Conservation (phyloP, 225 moss, liverwort and hornwort species). For the Sphagnum tenellum region DNA sequence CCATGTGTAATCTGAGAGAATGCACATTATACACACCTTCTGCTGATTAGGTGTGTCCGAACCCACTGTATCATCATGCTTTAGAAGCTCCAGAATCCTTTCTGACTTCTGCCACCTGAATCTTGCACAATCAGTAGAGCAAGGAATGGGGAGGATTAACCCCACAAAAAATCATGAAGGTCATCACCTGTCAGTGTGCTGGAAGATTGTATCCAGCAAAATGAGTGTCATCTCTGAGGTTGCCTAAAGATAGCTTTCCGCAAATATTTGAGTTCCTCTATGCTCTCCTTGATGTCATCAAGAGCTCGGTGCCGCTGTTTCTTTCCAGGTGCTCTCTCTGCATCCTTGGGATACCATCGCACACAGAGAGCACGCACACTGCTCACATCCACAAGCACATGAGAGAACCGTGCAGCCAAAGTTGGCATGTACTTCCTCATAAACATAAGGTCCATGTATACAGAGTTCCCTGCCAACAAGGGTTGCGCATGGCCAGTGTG, state of each 20-base stretch:
- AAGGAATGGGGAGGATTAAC: too few species aligned
- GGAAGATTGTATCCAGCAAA: too few species aligned
- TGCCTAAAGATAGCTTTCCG: slow-evolving; percentile 69
- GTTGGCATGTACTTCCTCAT: slow-evolving; percentile 91
- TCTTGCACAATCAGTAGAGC: too few species aligned
- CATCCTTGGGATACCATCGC: slow-evolving; percentile 84
- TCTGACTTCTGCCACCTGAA: too few species aligned
- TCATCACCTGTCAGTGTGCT: too few species aligned
- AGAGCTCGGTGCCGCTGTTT: slow-evolving; percentile 73
- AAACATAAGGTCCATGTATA: slow-evolving; percentile 78
- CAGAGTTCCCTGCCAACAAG: slow-evolving; percentile 75
- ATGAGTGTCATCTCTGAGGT: slow-evolving; percentile 9
- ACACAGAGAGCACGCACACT: slow-evolving; percentile 75
- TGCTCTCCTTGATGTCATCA: slow-evolving; percentile 93
- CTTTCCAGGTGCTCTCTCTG: slow-evolving; percentile 63
- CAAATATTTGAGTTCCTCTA: slow-evolving; percentile 74
- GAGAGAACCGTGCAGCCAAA: slow-evolving; percentile 71
- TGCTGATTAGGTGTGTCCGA: too few species aligned
- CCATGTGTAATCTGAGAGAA: too few species aligned
- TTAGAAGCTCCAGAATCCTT: too few species aligned
- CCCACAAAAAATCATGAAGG: too few species aligned
- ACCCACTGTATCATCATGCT: too few species aligned
- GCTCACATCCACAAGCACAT: slow-evolving; percentile 93
- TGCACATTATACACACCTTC: too few species aligned
- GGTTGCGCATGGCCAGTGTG: slow-evolving; percentile 49